Percentiles rank a stretch among this genome's conserved stretches.
Conservation (phyloP, 2,329 filamentous ascomycete species). For the Pyricularia sp. region DNA sequence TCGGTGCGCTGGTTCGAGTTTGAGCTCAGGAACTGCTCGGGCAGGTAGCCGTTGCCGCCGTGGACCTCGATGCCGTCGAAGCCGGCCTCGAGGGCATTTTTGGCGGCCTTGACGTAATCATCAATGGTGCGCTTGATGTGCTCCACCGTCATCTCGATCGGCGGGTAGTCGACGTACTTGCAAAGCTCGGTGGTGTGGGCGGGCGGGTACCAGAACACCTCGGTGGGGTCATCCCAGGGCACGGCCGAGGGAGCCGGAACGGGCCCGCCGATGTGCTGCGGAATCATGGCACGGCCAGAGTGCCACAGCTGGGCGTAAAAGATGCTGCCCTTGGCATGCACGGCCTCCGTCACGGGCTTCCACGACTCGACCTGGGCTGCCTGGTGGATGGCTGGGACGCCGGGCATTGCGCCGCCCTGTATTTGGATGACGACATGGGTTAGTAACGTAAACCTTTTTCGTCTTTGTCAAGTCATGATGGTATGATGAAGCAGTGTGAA, state of each 20-base stretch:
- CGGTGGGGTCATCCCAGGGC: neutral
- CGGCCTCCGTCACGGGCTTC: slow-evolving; percentile 9
- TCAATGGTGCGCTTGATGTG: slow-evolving; percentile 27
- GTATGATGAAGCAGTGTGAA: no score
- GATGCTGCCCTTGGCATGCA: slow-evolving; percentile 10
- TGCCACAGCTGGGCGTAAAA: slow-evolving; percentile 39
- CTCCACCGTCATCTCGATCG: slow-evolving; percentile 29
- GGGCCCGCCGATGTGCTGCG: neutral
- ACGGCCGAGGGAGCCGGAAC: neutral
- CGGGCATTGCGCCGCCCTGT: slow-evolving; percentile 4
- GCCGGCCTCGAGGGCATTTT: slow-evolving; percentile 37
- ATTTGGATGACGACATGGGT: neutral
- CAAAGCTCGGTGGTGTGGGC: slow-evolving; percentile 18
- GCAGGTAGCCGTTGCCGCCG: slow-evolving; percentile 28
- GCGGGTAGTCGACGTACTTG: slow-evolving; percentile 8
- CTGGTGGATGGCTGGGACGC: slow-evolving; percentile 8
- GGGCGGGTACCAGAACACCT: slow-evolving; percentile 13
- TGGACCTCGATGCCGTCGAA: slow-evolving; percentile 36
- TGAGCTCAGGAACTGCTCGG: slow-evolving; percentile 47
- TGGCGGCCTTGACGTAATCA: slow-evolving; percentile 21
- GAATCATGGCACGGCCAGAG: slow-evolving; percentile 17
- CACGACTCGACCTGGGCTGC: slow-evolving; percentile 9
- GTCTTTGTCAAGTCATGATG: no score
- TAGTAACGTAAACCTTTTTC: neutral
- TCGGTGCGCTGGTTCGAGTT: slow-evolving; percentile 45